Evolutionary conservation across 257 asterid species (phyloP).

Genomic region (Nicotiana attenuata): DNA sequence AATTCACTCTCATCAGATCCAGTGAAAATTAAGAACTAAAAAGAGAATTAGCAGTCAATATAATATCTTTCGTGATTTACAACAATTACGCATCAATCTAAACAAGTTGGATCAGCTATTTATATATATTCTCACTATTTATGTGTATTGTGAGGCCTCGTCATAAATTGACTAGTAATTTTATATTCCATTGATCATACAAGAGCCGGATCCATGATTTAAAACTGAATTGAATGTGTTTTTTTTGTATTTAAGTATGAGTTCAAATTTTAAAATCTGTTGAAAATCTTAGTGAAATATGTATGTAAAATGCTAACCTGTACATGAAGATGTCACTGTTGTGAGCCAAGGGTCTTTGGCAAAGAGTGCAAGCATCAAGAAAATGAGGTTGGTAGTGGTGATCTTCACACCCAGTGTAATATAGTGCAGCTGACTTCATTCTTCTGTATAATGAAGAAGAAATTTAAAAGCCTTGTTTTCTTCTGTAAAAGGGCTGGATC

Average conservation of each 20-base stretch:
- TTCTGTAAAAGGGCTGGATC: neutral
- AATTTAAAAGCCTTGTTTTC: neutral
- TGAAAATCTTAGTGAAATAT: neutral
- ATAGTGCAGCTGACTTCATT: conserved; percentile 14
- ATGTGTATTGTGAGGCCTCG: neutral
- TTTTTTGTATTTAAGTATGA: neutral
- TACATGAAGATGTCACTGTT: conserved; percentile 91
- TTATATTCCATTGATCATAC: neutral
- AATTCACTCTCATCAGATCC: neutral
- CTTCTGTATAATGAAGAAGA: neutral
- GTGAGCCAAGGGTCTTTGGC: conserved; percentile 54
- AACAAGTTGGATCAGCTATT: neutral
- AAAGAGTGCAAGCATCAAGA: conserved; percentile 77
- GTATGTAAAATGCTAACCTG: conserved; percentile 40
- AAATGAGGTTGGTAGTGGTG: conserved; percentile 57
- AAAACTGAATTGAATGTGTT: neutral
- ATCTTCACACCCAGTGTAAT: conserved; percentile 43
- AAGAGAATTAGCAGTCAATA: neutral
- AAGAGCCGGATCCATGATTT: neutral
- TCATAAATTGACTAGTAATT: neutral
- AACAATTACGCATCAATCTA: no score
- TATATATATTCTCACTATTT: neutral
- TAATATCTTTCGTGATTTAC: neutral
- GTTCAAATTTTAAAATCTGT: no score
- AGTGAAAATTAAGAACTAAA: neutral